Evolutionary conservation across 495 filamentous ascomycete genomes (phyloP), one percentile per base, ranked within the genome.

Genomic region (Penicillium steckii): DNA sequence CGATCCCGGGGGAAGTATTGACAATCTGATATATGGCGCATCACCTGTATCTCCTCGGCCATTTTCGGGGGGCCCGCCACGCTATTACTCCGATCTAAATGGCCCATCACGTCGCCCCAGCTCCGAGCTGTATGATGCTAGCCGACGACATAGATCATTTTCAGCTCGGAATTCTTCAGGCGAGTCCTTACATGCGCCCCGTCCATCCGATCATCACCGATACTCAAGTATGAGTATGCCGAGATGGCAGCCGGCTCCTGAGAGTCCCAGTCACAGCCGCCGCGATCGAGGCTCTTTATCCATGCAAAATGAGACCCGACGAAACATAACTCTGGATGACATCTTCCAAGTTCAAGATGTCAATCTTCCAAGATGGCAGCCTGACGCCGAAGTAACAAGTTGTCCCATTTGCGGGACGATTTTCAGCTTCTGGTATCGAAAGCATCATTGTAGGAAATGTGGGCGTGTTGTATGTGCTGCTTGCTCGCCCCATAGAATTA

Each of bases 371-470:
- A 72, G 73, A 40, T 97, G 92, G 92, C 91, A 97, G 69, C 87
- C 90, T 0, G 92, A 97, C 67, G 71, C 79, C 17, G 87, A 90
- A 53, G 90, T 86, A 15, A 80, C 81, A 0, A 75, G 79, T 32
- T 97, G 92, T 68, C 90, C 90, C 1, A 95, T 96, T 33, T 97
- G 92, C 55, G 66, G 68, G 24, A 84, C 76, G 3, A 75, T 79
- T 15, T 97, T 97, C 60, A 88, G 79, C 60, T 90, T 96, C 59
- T 96, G 88, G 79, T 83, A 90, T 65, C 79, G 92, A 46, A 94
- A 93, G 62, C 92, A 97, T 66, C 92, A 97, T 64, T 97, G 92
- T 71, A 91, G 92, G 46, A 97, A 96, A 75, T 98, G 94, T 68
- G 94, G 94, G 6, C 80, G 92, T 24, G 95, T 98, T 1, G 95